These are phyloP conservation scores for Ophiognomonia clavigignenti-juglandacearum DNA, from an alignment of 2,329 filamentous ascomycete species.

Conservation along the genomic window DNA sequence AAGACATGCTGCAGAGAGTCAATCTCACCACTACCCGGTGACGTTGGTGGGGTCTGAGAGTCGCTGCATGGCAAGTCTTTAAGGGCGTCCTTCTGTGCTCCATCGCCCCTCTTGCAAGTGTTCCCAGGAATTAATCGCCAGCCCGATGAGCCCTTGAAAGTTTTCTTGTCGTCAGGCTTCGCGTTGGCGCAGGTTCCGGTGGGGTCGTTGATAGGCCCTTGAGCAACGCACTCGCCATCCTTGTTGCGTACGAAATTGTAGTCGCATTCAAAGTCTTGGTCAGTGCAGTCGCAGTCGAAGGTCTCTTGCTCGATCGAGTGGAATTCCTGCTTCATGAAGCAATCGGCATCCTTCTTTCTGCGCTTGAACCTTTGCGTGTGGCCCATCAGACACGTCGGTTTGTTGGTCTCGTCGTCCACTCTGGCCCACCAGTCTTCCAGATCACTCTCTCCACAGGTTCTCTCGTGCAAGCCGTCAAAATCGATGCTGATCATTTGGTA, in stretches of 20 bases:
- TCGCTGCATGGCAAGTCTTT: constrained; percentile 75
- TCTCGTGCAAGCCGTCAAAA: constrained; percentile 75
- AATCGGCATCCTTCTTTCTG: constrained; percentile 82
- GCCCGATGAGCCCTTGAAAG: constrained; percentile 80
- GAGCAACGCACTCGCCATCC: constrained; percentile 62
- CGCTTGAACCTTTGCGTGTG: constrained; percentile 84
- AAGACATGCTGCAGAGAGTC: constrained; percentile 57
- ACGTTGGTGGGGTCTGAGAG: constrained; percentile 38
- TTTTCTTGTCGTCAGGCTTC: constrained; percentile 62
- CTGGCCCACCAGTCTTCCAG: constrained; percentile 89
- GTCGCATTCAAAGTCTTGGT: constrained; percentile 90
- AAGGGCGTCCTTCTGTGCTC: constrained; percentile 63
- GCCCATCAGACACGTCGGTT: constrained; percentile 90
- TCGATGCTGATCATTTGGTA: constrained; percentile 72
- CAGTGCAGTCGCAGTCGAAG: constrained; percentile 74
- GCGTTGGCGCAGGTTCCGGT: constrained; percentile 65
- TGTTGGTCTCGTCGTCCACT: constrained; percentile 62
- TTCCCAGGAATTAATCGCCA: constrained; percentile 89
- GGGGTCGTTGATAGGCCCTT: constrained; percentile 59
- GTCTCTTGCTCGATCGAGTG: constrained; percentile 67
- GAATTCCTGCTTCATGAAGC: constrained; percentile 84
- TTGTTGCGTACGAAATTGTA: constrained; percentile 75
- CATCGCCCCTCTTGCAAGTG: constrained; percentile 58
- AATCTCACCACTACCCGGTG: constrained; percentile 63
- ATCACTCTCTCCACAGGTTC: constrained; percentile 70